A percentile compares a stretch with the other conserved stretches of the same genome.
Evolutionary conservation across 768 basidiomycete species (phyloP).

Genomic region (Mycena vitilis): DNA sequence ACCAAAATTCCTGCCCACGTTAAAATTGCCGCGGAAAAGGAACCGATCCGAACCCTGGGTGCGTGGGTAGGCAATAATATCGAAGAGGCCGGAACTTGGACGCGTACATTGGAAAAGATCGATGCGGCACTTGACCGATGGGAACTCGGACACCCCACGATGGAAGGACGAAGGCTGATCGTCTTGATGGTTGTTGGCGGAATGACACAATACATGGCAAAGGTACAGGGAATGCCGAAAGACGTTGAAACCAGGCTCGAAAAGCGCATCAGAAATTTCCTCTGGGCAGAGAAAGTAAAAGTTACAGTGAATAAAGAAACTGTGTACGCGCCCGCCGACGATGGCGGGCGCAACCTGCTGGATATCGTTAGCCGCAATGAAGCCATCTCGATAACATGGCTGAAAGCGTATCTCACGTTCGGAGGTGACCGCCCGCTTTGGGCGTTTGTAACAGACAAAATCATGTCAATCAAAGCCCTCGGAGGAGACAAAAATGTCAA

Average conservation of each 20-base stretch:
- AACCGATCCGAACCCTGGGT: conserved; percentile 5
- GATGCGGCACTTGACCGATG: neutral
- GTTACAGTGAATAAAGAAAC: neutral
- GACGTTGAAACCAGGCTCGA: conserved; percentile 10
- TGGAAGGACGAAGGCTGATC: conserved; percentile 26
- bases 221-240: conserved; percentile 40
- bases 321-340: neutral
- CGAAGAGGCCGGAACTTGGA: neutral
- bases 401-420: too few relatives aligned
- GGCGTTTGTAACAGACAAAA: neutral
- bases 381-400: neutral
- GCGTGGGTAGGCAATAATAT: conserved; percentile 10
- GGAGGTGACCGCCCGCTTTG: neutral
- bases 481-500: too few relatives aligned
- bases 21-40: neutral
- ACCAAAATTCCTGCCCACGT: neutral
- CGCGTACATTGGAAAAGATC: conserved; percentile 2
- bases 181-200: conserved; percentile 32
- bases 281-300: neutral
- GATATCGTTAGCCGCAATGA: conserved; percentile 29
- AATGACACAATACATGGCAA: conserved; percentile 22
- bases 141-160: conserved; percentile 26
- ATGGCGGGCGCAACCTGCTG: conserved; percentile 22
- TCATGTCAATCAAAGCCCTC: neutral
- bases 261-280: neutral